Base-by-base conservation (phyloP, 2,329 filamentous ascomycete genomes). In the Ceratocystiopsis minuta region DNA sequence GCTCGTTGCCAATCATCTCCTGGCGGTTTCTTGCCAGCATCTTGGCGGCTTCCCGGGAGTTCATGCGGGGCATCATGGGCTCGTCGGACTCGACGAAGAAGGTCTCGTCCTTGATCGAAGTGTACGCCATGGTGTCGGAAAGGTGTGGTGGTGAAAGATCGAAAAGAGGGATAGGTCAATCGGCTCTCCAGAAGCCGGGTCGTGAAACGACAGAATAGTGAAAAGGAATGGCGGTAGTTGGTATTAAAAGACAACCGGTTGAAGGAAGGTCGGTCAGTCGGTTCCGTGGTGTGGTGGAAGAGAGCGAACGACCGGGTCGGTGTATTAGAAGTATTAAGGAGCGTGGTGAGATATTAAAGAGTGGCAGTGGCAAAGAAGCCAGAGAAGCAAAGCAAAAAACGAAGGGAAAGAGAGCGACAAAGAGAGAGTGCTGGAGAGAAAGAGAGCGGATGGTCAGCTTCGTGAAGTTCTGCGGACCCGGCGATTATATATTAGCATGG, bases 1-100 rank as follows among this genome's bases (percentile, higher is more conserved):
- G 73, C 58, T 96, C 84, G 56, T 86, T 82, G 46, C 80, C 86
- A 52, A 96, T 80, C 50, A 80, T 79, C 56, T 88, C 83, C 61
- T 95, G 88, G 54, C 78, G 77, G 62, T 88, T 77, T 55, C 81
- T 77, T 46, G 82, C 80, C 52, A 90, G 66, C 55, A 84, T 73
- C 60, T 80, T 84, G 51, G 79, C 75, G 47, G 83, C 78, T 53
- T 90, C 81, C 55, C 80, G 76, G 46, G 78, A 67, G 48, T 77
- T 78, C 51, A 83, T 71, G 48, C 75, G 74, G n/a, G 60, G 51
- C 36, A 60, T 57, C 46, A 54, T 57, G 48, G 62, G 58, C 51
- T 72, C 68, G 48, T 74, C 68, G 37, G 63, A 62, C 62, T 74
- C 70, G 52, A 72, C 64, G 53, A 72, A 74, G 58, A 68, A 75